These are phyloP conservation scores for Fusarium caatingaense DNA, from an alignment of 2,329 filamentous ascomycete genomes.

Conservation along the genomic window DNA sequence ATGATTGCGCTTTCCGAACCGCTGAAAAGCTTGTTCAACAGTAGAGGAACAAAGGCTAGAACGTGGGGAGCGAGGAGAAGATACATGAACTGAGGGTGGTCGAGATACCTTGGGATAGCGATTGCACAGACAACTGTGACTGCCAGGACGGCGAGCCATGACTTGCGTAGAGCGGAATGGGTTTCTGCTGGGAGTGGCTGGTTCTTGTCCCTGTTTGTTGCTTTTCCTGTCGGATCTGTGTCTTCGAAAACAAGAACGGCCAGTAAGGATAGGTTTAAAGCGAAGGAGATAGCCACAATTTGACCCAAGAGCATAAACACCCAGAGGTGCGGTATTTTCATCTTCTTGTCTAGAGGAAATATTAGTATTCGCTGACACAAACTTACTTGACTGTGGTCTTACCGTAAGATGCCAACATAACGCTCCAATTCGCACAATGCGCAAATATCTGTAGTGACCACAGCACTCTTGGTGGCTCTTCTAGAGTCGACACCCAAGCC, in stretches of 20 bases:
- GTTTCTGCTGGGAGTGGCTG: neutral
- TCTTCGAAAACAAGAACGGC: neutral
- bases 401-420: neutral
- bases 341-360: neutral
- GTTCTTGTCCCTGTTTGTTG: neutral
- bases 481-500: neutral
- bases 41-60: neutral
- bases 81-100: neutral
- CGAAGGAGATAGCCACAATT: neutral
- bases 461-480: fast-evolving
- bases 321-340: neutral
- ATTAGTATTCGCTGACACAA: too few relatives aligned
- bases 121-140: neutral
- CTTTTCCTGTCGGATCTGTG: neutral
- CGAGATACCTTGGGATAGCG: neutral
- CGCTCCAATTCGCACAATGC: neutral
- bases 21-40: neutral
- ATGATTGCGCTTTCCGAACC: neutral
- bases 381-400: neutral
- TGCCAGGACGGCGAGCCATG: neutral
- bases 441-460: neutral
- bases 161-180: neutral
- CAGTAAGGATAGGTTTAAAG: neutral
- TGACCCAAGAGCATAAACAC: neutral
- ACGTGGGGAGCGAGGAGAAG: neutral